Evolutionary conservation across 441 rosid species (phyloP).

Genomic region (Populus hybrid): DNA sequence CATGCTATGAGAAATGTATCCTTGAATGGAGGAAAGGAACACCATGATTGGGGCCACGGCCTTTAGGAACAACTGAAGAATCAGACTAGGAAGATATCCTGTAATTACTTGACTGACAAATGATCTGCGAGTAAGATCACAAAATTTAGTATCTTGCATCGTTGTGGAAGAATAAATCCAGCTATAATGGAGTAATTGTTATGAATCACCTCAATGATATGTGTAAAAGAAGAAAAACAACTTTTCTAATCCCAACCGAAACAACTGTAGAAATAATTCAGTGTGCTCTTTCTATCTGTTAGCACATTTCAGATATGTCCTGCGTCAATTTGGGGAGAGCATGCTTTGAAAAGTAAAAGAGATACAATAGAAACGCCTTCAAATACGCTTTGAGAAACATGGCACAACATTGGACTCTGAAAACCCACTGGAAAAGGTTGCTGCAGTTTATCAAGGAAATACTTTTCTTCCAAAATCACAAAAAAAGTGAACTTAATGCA

Average conservation of each 20-base stretch:
- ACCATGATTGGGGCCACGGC: slow-evolving; percentile 88
- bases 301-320: background rate
- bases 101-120: slow-evolving; percentile 69
- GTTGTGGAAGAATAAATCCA: background rate
- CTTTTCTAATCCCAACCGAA: background rate
- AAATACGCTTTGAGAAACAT: background rate
- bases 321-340: background rate
- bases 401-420: background rate
- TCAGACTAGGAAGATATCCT: slow-evolving; percentile 94
- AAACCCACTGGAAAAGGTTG: background rate
- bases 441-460: background rate
- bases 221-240: background rate
- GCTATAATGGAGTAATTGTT: background rate
- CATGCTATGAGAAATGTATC: slow-evolving; percentile 79
- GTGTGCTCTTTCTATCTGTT: background rate
- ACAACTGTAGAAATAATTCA: background rate
- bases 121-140: slow-evolving; percentile 57
- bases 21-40: slow-evolving; percentile 92
- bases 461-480: background rate
- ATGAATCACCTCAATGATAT: background rate
- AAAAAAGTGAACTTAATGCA: background rate
- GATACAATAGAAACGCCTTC: background rate
- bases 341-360: background rate
- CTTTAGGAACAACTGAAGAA: slow-evolving; percentile 76
- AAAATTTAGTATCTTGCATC: slow-evolving; percentile 19